phyloP scores from a whole-genome alignment of 306 rosid species.

The Prinsepia uniflora region DNA sequence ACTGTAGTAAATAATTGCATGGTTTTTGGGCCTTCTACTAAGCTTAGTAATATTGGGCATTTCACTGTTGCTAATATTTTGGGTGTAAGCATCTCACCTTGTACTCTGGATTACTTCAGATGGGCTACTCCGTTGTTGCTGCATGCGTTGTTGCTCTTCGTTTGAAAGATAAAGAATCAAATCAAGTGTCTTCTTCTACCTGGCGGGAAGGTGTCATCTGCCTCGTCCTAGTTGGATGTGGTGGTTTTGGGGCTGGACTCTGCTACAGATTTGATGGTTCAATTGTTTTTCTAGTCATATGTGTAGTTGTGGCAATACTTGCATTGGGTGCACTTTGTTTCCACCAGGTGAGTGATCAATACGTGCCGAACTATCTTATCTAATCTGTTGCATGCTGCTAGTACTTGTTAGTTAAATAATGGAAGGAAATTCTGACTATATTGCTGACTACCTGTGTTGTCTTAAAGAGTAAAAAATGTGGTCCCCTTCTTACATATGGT shows the following conservation, averaged over 20 bases:
- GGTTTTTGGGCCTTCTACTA: constrained; percentile 4
- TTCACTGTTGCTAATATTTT: neutral
- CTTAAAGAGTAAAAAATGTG: neutral
- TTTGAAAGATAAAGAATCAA: constrained; percentile 57
- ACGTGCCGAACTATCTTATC: neutral
- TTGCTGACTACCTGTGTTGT: neutral
- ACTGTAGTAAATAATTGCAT: neutral
- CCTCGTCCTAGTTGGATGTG: constrained; percentile 52
- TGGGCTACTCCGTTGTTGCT: constrained; percentile 97
- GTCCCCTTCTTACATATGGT: neutral
- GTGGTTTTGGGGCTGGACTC: constrained; percentile 80
- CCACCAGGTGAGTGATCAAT: constrained; percentile 60
- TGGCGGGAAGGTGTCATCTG: constrained; percentile 79
- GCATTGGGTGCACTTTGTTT: constrained; percentile 56
- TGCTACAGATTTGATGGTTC: constrained; percentile 49
- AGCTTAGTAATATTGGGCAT: neutral
- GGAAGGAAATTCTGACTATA: neutral
- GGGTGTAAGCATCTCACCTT: constrained; percentile 15
- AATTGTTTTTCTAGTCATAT: constrained; percentile 38
- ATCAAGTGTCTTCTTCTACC: constrained; percentile 49
- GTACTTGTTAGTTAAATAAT: neutral
- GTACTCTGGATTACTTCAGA: constrained; percentile 52
- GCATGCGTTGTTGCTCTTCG: constrained; percentile 90
- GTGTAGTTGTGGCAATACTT: constrained; percentile 45
- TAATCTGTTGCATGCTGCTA: constrained; percentile 9